Evolutionary conservation across 106 monocot species (phyloP).

Genomic region (Platanthera zijinensis): DNA sequence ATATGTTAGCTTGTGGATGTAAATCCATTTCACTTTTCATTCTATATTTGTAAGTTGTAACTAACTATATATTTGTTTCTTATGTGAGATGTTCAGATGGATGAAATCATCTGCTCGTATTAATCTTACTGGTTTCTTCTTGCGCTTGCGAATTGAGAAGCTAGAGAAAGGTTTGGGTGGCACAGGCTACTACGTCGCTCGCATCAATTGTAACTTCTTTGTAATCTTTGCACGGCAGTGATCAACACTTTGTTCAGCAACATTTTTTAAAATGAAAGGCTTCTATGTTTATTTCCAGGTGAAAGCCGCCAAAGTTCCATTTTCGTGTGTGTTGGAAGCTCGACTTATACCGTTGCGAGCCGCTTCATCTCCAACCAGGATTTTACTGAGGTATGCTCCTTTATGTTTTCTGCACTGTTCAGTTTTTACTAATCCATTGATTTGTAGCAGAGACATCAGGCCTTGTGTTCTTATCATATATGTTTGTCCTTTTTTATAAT

Average conservation of each 20-base stretch:
- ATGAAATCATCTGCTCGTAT: constrained; percentile 21
- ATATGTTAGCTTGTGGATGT: too few relatives aligned
- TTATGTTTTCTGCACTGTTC: too few relatives aligned
- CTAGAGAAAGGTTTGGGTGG: constrained; percentile 23
- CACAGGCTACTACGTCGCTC: constrained; percentile 57
- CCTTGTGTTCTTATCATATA: too few relatives aligned
- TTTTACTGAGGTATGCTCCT: constrained; percentile 45
- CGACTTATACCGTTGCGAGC: constrained; percentile 27
- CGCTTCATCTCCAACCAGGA: constrained; percentile 58
- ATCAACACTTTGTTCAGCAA: neutral
- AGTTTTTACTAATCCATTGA: too few relatives aligned
- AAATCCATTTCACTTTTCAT: neutral
- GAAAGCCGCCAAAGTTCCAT: constrained; percentile 19
- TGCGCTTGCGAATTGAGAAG: constrained; percentile 51
- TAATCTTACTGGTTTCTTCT: constrained; percentile 48
- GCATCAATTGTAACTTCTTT: constrained; percentile 40
- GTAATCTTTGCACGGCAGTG: neutral
- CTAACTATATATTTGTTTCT: constrained; percentile 1
- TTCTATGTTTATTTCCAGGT: constrained; percentile 26
- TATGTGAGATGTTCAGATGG: constrained; percentile 21
- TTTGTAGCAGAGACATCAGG: too few relatives aligned
- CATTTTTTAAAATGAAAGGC: neutral
- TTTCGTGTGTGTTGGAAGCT: constrained; percentile 38
- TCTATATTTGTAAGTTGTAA: neutral
- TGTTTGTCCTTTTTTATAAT: too few relatives aligned